Percentiles rank a stretch among this genome's conserved stretches.
phyloP scores from a whole-genome alignment of 75 land plant species.

The Gnetum montanum region DNA sequence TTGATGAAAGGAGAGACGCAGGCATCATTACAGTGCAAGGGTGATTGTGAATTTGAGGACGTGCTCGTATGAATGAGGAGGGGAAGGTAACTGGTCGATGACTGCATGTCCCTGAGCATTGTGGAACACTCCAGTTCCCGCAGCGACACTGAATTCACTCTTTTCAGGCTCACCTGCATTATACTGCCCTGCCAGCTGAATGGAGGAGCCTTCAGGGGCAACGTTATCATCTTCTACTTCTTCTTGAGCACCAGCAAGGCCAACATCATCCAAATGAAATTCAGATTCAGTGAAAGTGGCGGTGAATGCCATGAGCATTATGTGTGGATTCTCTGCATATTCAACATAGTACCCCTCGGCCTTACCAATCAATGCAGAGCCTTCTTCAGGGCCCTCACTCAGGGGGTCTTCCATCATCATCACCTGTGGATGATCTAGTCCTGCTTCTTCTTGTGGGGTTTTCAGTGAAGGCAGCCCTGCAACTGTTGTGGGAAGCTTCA shows the following conservation, averaged over 20 bases:
- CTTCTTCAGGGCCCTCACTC: constrained; percentile 3
- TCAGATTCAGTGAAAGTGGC: background rate
- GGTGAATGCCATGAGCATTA: background rate
- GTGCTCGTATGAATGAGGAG: no score
- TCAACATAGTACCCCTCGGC: constrained; percentile 1
- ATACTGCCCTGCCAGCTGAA: background rate
- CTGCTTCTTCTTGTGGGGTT: no score
- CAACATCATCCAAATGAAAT: no score
- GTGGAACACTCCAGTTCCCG: constrained; percentile 3
- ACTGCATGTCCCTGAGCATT: background rate
- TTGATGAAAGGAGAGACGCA: no score
- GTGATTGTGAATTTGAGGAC: background rate
- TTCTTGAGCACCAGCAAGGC: no score
- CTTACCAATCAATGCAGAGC: background rate
- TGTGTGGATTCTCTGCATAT: background rate
- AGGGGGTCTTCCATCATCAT: constrained; percentile 1
- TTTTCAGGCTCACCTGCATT: background rate
- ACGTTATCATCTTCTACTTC: no score
- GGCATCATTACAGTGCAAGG: no score
- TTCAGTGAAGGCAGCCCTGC: no score
- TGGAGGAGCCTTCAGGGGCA: background rate
- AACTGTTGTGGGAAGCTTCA: no score
- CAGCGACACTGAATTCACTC: constrained; percentile 1
- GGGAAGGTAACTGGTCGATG: background rate
- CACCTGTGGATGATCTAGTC: no score